Evolutionary conservation across 1,284 basidiomycete genomes (phyloP).

Genomic region (Coriolopsis trogii): DNA sequence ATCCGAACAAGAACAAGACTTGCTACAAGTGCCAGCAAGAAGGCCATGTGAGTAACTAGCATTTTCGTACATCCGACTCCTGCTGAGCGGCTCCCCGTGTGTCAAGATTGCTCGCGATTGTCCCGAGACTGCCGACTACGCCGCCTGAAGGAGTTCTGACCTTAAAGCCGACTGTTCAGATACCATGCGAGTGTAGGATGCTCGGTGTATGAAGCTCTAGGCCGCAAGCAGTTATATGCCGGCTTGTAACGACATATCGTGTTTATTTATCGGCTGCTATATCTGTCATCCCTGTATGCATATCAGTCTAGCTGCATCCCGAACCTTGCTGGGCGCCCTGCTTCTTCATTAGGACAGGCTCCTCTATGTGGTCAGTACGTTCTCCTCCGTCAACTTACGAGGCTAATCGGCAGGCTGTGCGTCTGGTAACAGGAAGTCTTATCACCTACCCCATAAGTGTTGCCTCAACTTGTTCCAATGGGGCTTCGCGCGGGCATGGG

Average conservation of each 20-base stretch:
- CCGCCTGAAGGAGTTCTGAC: slow-evolving; percentile 23
- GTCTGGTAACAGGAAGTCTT: too few species aligned
- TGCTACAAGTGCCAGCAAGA: slow-evolving; percentile 87
- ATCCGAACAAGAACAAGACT: slow-evolving; percentile 67
- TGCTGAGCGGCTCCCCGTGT: background rate
- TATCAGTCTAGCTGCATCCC: slow-evolving; percentile 4
- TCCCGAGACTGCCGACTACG: slow-evolving; percentile 56
- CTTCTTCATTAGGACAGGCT: too few species aligned
- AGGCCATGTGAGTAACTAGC: slow-evolving; percentile 67
- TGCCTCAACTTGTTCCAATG: too few species aligned
- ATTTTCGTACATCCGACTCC: background rate
- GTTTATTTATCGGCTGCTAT: slow-evolving; percentile 30
- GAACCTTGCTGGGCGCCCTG: too few species aligned
- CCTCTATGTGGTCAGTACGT: too few species aligned
- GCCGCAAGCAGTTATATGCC: slow-evolving; percentile 18
- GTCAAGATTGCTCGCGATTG: slow-evolving; percentile 78
- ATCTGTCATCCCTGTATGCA: slow-evolving; percentile 18
- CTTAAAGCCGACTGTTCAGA: slow-evolving; percentile 11
- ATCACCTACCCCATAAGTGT: too few species aligned
- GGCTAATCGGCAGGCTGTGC: too few species aligned
- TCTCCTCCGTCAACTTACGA: too few species aligned
- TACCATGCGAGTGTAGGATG: slow-evolving; percentile 17
- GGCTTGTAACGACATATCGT: slow-evolving; percentile 23
- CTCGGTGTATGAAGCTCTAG: slow-evolving; percentile 15
- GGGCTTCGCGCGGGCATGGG: too few species aligned